Conservation (phyloP, 2,329 filamentous ascomycete genomes). For the Pseudopithomyces maydicus region DNA sequence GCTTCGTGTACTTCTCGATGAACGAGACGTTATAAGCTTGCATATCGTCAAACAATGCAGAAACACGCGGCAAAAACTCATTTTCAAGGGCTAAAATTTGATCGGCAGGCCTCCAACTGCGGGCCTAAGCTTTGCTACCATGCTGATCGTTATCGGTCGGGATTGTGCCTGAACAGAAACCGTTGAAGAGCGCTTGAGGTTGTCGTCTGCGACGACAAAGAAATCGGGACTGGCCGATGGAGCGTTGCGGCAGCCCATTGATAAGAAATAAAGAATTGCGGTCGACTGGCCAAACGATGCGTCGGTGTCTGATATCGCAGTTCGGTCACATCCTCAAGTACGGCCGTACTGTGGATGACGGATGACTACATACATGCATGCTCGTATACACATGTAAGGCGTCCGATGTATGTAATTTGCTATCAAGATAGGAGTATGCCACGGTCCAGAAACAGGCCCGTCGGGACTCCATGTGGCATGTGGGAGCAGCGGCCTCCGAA, state of each 20-base stretch:
- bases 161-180: background rate
- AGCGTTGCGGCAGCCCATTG: too few species aligned
- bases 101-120: conserved; percentile 4
- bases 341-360: background rate
- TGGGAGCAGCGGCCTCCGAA: background rate
- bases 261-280: too few species aligned
- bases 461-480: background rate
- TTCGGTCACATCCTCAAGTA: background rate
- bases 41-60: background rate
- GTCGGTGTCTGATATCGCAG: background rate
- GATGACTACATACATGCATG: background rate
- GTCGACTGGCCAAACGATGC: too few species aligned
- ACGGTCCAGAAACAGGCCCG: background rate
- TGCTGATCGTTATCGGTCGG: background rate
- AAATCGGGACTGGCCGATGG: too few species aligned
- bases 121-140: background rate
- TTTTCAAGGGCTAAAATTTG: background rate
- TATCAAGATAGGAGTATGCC: background rate
- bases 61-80: background rate
- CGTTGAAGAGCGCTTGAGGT: background rate
- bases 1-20: too few species aligned
- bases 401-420: background rate
- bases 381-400: background rate
- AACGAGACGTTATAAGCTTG: background rate
- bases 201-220: too few species aligned